Percentiles rank a stretch among this genome's conserved stretches.
These are phyloP conservation scores for Diaporthe vaccinii DNA, from an alignment of 2,329 filamentous ascomycete species.

Conservation along the genomic window DNA sequence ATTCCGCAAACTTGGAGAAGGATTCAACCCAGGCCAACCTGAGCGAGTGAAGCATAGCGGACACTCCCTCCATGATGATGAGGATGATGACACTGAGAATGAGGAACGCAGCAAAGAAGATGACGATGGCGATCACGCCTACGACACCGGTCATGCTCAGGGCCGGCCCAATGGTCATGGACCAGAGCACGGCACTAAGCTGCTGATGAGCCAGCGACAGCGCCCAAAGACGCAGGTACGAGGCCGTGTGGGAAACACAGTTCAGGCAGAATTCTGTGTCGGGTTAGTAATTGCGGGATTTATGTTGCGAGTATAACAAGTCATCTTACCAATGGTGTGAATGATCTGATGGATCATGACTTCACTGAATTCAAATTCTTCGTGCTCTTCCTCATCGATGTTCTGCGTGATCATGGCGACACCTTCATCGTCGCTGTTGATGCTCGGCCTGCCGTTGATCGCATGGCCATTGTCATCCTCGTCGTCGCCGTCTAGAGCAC, in stretches of 20 bases:
- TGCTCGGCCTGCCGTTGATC: conserved; percentile 67
- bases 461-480: conserved; percentile 77
- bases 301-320: not conserved
- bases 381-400: conserved; percentile 84
- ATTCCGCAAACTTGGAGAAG: conserved; percentile 97
- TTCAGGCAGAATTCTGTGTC: conserved; percentile 93
- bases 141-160: conserved; percentile 75
- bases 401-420: conserved; percentile 92
- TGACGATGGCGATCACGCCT: conserved; percentile 85
- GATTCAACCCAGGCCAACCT: conserved; percentile 97
- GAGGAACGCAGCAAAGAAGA: conserved; percentile 92
- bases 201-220: conserved; percentile 97
- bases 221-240: conserved; percentile 98
- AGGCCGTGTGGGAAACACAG: conserved; percentile 98
- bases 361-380: conserved; percentile 97
- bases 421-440: conserved; percentile 80
- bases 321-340: conserved; percentile 88
- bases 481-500: conserved; percentile 90
- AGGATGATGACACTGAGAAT: conserved; percentile 77
- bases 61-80: conserved; percentile 96
- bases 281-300: conserved; percentile 47
- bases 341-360: conserved; percentile 99
- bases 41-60: conserved; percentile 93
- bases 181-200: conserved; percentile 94
- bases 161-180: conserved; percentile 89